Evolutionary conservation across 371 early-diverging fungal species (phyloP).

Genomic region (Cokeromyces recurvatus): DNA sequence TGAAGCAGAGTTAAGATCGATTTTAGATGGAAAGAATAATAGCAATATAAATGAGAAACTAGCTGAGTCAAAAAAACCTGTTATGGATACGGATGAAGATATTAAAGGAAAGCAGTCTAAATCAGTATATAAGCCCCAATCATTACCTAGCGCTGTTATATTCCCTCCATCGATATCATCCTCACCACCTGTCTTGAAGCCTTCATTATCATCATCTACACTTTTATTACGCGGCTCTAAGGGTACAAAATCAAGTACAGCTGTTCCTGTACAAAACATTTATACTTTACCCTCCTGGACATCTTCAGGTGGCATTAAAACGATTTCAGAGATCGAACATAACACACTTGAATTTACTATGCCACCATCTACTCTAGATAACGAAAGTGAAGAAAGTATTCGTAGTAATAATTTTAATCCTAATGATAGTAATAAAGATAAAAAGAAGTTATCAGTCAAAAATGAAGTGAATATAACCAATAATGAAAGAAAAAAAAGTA

Average conservation of each 20-base stretch:
- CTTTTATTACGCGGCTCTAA: constrained; percentile 16
- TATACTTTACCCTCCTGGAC: constrained; percentile 31
- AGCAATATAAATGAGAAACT: no score
- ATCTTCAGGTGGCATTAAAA: constrained; percentile 32
- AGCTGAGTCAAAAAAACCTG: no score
- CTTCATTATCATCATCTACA: constrained; percentile 10
- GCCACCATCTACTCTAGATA: no score
- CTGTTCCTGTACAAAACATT: constrained; percentile 33
- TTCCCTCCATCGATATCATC: no score
- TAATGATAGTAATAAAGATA: background rate
- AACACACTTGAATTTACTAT: constrained; percentile 16
- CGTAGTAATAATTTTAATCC: background rate
- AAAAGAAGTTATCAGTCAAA: background rate
- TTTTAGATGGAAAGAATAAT: constrained; percentile 41
- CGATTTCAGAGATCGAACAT: constrained; percentile 31
- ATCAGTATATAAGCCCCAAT: background rate
- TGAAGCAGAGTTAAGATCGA: constrained; percentile 55
- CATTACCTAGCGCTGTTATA: no score
- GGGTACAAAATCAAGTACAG: constrained; percentile 29
- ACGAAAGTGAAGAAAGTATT: no score
- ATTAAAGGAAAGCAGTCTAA: background rate
- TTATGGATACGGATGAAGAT: constrained; percentile 6
- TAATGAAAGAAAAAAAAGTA: no score
- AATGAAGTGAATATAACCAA: no score
- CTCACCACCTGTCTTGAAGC: background rate